These are phyloP conservation scores for Dictyophora rubrovolvata DNA, from an alignment of 768 basidiomycete species.

Conservation along the genomic window DNA sequence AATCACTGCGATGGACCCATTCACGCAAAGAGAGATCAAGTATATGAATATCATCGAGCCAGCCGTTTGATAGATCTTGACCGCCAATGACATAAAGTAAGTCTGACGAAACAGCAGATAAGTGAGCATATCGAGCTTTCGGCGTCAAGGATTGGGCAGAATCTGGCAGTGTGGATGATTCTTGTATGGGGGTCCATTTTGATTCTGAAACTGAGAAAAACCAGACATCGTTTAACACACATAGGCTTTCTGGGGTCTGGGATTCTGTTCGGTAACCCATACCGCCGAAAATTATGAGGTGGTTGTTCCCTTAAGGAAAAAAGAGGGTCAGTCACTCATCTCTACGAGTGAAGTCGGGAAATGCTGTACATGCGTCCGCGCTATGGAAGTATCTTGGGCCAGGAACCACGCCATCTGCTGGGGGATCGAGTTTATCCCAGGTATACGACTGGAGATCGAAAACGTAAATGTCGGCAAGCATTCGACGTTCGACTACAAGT, in stretches of 20 bases:
- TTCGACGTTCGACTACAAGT: constrained; percentile 72
- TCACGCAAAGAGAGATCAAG: constrained; percentile 63
- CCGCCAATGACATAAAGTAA: constrained; percentile 89
- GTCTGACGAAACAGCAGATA: constrained; percentile 78
- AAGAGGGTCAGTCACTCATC: background rate
- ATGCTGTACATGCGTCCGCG: constrained; percentile 58
- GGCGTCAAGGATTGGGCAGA: constrained; percentile 48
- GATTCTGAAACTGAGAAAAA: constrained; percentile 69
- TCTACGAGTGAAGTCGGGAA: background rate
- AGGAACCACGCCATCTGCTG: constrained; percentile 61
- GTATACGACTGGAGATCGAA: constrained; percentile 75
- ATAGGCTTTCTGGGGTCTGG: constrained; percentile 65
- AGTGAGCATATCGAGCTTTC: constrained; percentile 86
- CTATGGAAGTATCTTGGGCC: constrained; percentile 92
- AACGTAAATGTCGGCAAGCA: constrained; percentile 84
- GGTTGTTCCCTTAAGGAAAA: constrained; percentile 61
- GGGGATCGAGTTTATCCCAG: constrained; percentile 64
- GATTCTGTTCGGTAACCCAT: constrained; percentile 79
- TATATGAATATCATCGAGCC: constrained; percentile 88
- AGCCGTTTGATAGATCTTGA: constrained; percentile 87
- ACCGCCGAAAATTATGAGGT: constrained; percentile 88
- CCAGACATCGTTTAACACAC: constrained; percentile 88
- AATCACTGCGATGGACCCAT: constrained; percentile 75
- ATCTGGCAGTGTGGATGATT: background rate
- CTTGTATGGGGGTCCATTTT: constrained; percentile 52